Conservation (phyloP, 352 stramenopile genomes). For the Elongisporangium prolatum region DNA sequence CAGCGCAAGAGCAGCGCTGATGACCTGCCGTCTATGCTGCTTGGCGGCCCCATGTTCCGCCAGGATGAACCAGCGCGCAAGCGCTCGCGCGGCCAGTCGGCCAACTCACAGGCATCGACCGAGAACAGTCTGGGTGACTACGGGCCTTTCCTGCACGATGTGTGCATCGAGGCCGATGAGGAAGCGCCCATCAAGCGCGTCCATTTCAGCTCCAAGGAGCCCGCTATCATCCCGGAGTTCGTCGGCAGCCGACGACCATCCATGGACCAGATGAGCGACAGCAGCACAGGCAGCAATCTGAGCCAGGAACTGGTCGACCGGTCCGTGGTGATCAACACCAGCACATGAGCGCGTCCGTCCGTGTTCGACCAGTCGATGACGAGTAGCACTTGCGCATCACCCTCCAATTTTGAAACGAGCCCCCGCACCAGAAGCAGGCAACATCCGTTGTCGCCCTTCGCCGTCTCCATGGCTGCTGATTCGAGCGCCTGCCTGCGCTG, state of each 20-base stretch:
- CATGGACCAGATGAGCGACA: not conserved
- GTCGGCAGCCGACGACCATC: not conserved
- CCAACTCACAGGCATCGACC: conserved; percentile 47
- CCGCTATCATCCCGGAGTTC: conserved; percentile 13
- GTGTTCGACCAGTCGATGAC: not conserved
- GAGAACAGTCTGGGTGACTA: conserved; percentile 28
- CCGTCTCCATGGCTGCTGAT: not conserved
- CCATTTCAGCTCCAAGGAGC: conserved; percentile 14
- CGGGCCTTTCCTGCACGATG: not conserved
- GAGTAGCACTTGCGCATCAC: not conserved
- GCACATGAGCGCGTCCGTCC: not conserved
- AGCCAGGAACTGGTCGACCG: not conserved
- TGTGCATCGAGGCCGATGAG: conserved; percentile 6
- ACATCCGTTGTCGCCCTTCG: no score
- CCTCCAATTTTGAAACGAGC: not conserved
- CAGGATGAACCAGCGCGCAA: conserved; percentile 26
- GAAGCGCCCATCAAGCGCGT: conserved; percentile 8
- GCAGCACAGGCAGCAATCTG: not conserved
- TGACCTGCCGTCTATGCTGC: conserved; percentile 22
- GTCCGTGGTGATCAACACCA: not conserved
- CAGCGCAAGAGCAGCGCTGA: conserved; percentile 22
- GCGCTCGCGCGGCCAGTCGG: conserved; percentile 44
- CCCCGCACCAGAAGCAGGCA: not conserved
- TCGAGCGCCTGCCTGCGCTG: not conserved
- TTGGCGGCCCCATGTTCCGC: conserved; percentile 15